Evolutionary conservation across 164 flowering plant species (phyloP).

Genomic region (Liquidambar formosana): DNA sequence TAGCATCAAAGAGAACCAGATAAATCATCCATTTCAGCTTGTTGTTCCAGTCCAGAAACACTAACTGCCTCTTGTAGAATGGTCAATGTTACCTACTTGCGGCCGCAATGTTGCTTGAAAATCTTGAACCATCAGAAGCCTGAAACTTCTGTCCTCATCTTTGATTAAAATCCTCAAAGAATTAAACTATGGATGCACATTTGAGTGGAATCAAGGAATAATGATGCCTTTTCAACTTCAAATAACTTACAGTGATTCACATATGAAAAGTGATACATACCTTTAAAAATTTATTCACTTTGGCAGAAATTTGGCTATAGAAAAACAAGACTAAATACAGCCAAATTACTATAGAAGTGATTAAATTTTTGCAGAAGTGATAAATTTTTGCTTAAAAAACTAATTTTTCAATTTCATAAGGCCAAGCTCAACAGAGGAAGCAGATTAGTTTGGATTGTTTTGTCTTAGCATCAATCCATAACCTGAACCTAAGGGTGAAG

Average conservation of each 20-base stretch:
- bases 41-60: background rate
- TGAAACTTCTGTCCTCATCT: background rate
- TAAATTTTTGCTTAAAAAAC: too few relatives aligned
- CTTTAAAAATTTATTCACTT: background rate
- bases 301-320: background rate
- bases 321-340: too few relatives aligned
- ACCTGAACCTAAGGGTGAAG: too few relatives aligned
- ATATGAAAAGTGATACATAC: background rate
- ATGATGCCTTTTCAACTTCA: background rate
- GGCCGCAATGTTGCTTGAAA: background rate
- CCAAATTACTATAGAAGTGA: too few relatives aligned
- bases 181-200: background rate
- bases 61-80: background rate
- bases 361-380: too few relatives aligned
- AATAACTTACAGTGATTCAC: background rate
- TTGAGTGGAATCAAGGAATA: background rate
- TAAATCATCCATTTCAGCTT: background rate
- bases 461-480: too few relatives aligned
- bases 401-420: too few relatives aligned
- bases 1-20: background rate
- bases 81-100: background rate
- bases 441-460: too few relatives aligned
- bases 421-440: too few relatives aligned
- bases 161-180: background rate
- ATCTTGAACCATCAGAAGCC: background rate